Evolutionary conservation across 306 rosid species (phyloP).

Genomic region (Glycine tomentella): DNA sequence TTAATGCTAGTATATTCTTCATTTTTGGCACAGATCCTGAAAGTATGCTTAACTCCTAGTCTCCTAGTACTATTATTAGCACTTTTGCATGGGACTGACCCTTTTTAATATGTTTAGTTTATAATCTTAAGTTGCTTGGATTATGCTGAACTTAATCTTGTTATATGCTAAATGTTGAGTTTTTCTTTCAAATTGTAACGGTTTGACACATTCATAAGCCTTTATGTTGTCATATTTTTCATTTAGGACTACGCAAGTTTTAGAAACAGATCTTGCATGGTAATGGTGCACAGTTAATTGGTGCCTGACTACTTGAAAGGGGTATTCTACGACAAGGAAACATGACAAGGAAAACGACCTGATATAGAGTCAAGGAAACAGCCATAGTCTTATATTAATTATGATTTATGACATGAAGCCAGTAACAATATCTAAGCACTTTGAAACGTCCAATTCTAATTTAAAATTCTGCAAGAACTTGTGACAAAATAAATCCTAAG

Average conservation of each 20-base stretch:
- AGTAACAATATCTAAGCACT: neutral
- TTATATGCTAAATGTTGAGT: slow-evolving; percentile 7
- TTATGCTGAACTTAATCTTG: slow-evolving; percentile 23
- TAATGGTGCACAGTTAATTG: slow-evolving; percentile 27
- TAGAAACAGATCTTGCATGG: neutral
- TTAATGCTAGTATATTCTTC: slow-evolving; percentile 41
- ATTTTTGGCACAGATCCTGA: slow-evolving; percentile 32
- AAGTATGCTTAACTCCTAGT: slow-evolving; percentile 8
- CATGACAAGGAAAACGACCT: neutral
- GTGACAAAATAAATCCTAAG: slow-evolving; percentile 13
- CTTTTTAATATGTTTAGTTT: slow-evolving; percentile 28
- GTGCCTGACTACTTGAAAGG: neutral
- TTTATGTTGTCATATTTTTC: slow-evolving; percentile 34
- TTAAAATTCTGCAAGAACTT: neutral
- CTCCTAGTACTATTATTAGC: neutral
- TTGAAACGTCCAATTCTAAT: neutral
- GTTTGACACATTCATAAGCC: neutral
- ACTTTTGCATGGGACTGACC: neutral
- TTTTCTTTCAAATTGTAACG: slow-evolving; percentile 26
- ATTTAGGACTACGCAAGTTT: slow-evolving; percentile 5
- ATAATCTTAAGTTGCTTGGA: slow-evolving; percentile 37
- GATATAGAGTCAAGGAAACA: slow-evolving; percentile 4
- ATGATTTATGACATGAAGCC: neutral
- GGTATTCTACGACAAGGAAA: neutral
- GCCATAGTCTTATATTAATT: neutral